Percentiles rank a stretch among this genome's conserved stretches.
These are phyloP conservation scores for Fusarium subglutinans DNA, from an alignment of 2,329 filamentous ascomycete species.

Conservation along the genomic window DNA sequence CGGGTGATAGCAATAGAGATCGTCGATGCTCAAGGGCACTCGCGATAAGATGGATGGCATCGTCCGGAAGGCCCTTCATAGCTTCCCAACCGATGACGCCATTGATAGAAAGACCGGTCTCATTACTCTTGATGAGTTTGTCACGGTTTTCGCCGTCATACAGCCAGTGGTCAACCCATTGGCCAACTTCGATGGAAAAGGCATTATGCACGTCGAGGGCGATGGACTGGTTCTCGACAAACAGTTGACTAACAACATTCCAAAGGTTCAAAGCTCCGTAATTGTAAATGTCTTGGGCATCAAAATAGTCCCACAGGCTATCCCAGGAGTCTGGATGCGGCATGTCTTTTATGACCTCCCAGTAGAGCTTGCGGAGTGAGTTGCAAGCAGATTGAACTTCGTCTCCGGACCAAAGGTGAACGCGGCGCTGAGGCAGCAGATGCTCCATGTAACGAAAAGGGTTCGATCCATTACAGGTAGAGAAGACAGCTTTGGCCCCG, in stretches of 20 bases:
- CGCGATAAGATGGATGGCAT: slow-evolving; percentile 41
- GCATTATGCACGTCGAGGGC: slow-evolving; percentile 38
- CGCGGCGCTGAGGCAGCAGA: slow-evolving; percentile 41
- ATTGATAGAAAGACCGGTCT: slow-evolving; percentile 27
- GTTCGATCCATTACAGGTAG: slow-evolving; percentile 46
- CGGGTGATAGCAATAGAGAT: slow-evolving; percentile 36
- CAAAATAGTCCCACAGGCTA: slow-evolving; percentile 59
- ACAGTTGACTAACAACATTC: slow-evolving; percentile 55
- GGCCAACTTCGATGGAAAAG: slow-evolving; percentile 43
- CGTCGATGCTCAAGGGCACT: slow-evolving; percentile 48
- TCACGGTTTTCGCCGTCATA: slow-evolving; percentile 40
- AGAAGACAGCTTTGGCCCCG: slow-evolving; percentile 51
- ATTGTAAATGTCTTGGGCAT: slow-evolving; percentile 57
- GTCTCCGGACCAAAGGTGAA: slow-evolving; percentile 52
- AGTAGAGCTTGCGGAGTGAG: slow-evolving; percentile 50
- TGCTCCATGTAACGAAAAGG: slow-evolving; percentile 44
- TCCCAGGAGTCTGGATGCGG: slow-evolving; percentile 46
- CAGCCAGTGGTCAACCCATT: slow-evolving; percentile 53
- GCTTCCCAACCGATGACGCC: slow-evolving; percentile 26
- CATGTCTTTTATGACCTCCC: slow-evolving; percentile 49
- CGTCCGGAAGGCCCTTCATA: slow-evolving; percentile 42
- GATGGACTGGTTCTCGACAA: slow-evolving; percentile 52
- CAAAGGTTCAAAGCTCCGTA: slow-evolving; percentile 60
- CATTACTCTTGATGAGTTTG: slow-evolving; percentile 44
- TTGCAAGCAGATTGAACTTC: slow-evolving; percentile 53